phyloP scores from a whole-genome alignment of 2,329 filamentous ascomycete species.

The Neospermospora avenae region DNA sequence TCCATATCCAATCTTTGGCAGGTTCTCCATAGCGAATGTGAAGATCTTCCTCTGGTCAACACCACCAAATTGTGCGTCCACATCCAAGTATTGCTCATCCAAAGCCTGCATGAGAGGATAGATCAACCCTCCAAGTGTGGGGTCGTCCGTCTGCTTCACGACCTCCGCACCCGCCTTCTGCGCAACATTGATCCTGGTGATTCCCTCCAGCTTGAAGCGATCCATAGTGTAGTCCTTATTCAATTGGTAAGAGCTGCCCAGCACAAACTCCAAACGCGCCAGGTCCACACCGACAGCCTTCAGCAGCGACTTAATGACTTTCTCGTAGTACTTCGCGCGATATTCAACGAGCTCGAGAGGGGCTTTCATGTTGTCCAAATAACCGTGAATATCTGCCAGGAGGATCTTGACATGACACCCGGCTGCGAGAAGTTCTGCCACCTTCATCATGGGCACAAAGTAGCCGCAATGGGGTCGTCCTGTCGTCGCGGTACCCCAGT shows the following conservation, averaged over 20 bases:
- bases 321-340: slow-evolving; percentile 80
- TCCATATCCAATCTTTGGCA: slow-evolving; percentile 83
- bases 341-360: slow-evolving; percentile 82
- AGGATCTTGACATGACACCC: slow-evolving; percentile 80
- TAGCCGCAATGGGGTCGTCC: slow-evolving; percentile 89
- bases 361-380: slow-evolving; percentile 81
- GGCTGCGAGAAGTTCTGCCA: slow-evolving; percentile 81
- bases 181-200: slow-evolving; percentile 44
- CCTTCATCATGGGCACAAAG: slow-evolving; percentile 77
- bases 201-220: slow-evolving; percentile 64
- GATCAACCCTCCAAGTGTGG: slow-evolving; percentile 68
- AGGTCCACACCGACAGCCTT: slow-evolving; percentile 65
- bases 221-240: slow-evolving; percentile 79
- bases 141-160: slow-evolving; percentile 85
- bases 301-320: slow-evolving; percentile 75
- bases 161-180: slow-evolving; percentile 91
- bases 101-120: slow-evolving; percentile 88
- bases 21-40: slow-evolving; percentile 75
- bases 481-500: slow-evolving; percentile 68
- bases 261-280: slow-evolving; percentile 76
- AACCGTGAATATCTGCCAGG: slow-evolving; percentile 71
- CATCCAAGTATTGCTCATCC: slow-evolving; percentile 78
- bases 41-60: slow-evolving; percentile 90
- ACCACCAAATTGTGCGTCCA: slow-evolving; percentile 86
- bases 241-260: slow-evolving; percentile 80